phyloP scores from a whole-genome alignment of 768 basidiomycete species.

The Thelephora ganbajun region DNA sequence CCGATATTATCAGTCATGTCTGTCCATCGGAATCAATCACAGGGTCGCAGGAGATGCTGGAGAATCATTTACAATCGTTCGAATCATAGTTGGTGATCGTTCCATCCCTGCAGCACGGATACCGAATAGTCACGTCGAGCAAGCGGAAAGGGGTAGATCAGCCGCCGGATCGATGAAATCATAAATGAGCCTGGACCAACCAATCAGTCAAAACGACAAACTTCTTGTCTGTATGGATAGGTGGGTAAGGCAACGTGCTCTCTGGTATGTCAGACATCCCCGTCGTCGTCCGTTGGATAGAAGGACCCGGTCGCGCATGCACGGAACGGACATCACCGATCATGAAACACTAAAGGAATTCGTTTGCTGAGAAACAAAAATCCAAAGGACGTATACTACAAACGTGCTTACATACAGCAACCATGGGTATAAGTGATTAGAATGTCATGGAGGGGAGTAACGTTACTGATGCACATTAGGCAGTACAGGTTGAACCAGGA shows the following conservation, averaged over 20 bases:
- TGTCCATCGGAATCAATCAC: slow-evolving; percentile 14
- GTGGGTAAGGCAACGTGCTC: slow-evolving; percentile 70
- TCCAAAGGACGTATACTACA: too few species aligned
- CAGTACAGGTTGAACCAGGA: too few species aligned
- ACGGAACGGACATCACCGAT: too few species aligned
- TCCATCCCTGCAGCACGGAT: slow-evolving; percentile 48
- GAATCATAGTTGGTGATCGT: slow-evolving; percentile 90
- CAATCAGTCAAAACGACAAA: slow-evolving; percentile 88
- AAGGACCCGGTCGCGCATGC: too few species aligned
- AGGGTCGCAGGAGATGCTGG: slow-evolving; percentile 1
- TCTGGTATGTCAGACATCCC: slow-evolving; percentile 20
- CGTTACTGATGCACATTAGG: too few species aligned
- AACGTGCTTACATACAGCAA: too few species aligned
- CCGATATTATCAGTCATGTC: slow-evolving; percentile 87
- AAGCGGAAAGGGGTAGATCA: background rate
- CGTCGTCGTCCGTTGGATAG: background rate
- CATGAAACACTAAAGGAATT: too few species aligned
- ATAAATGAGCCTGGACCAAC: slow-evolving; percentile 30
- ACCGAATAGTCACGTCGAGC: background rate
- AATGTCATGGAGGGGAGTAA: too few species aligned
- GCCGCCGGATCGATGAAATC: slow-evolving; percentile 3
- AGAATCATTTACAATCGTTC: slow-evolving; percentile 61
- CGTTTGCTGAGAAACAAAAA: too few species aligned
- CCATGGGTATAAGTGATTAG: too few species aligned
- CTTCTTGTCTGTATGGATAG: slow-evolving; percentile 63